These are phyloP conservation scores for Diplodia intermedia DNA, from an alignment of 2,329 filamentous ascomycete genomes.

Conservation along the genomic window DNA sequence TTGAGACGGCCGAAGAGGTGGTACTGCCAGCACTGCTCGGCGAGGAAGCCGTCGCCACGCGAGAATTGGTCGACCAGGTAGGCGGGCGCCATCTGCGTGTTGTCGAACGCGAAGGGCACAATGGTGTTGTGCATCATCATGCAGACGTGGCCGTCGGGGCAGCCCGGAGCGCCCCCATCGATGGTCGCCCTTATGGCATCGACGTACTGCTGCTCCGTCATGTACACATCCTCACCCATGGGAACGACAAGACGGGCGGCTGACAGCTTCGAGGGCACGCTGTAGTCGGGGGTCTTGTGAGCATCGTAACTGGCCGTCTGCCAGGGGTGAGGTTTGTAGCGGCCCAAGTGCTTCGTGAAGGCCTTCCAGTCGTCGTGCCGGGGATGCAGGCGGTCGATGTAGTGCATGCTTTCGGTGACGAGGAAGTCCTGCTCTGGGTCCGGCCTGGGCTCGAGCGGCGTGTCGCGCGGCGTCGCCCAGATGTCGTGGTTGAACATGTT, in stretches of 20 bases:
- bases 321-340: not conserved
- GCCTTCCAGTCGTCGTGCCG: conserved; percentile 19
- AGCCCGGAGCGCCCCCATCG: not conserved
- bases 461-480: not conserved
- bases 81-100: not conserved
- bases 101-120: not conserved
- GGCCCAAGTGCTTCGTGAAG: not conserved
- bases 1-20: conserved; percentile 9
- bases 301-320: too few species aligned
- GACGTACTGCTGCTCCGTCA: not conserved
- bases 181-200: not conserved
- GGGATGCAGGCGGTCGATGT: not conserved
- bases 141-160: not conserved
- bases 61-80: not conserved
- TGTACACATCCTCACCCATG: not conserved
- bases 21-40: conserved; percentile 26
- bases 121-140: not conserved
- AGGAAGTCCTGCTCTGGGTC: not conserved
- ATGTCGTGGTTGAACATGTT: conserved; percentile 10
- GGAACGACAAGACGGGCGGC: not conserved
- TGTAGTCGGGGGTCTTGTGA: not conserved
- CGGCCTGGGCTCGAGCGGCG: not conserved
- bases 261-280: not conserved
- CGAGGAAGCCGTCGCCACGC: conserved; percentile 7
- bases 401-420: not conserved